A percentile compares a stretch with the other conserved stretches of the same genome.
Conservation (phyloP, 208 protist genomes). For the Trypanosoma theileri region DNA sequence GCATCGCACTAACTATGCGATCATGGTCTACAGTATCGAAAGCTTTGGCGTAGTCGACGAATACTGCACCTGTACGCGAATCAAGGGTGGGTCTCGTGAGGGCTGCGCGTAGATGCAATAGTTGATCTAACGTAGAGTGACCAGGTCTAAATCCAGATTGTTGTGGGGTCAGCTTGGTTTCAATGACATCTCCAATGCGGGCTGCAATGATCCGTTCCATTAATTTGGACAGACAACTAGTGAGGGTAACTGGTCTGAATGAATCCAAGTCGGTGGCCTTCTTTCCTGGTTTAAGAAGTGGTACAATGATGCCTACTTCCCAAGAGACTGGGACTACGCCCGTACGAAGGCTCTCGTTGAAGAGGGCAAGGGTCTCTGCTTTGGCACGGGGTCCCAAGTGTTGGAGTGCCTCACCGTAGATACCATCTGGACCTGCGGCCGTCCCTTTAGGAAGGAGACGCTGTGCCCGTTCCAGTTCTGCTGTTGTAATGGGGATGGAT, state of each 20-base stretch:
- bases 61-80: not conserved
- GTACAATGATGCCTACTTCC: constrained; percentile 22
- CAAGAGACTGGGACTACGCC: constrained; percentile 11
- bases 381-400: not conserved
- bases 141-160: constrained; percentile 26
- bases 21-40: constrained; percentile 19
- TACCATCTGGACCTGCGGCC: not conserved
- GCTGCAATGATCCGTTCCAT: constrained; percentile 28
- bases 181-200: constrained; percentile 20
- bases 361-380: constrained; percentile 8
- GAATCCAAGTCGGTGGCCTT: constrained; percentile 8
- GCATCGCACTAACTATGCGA: constrained; percentile 1
- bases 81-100: not conserved
- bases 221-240: constrained; percentile 21
- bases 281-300: constrained; percentile 27
- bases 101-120: constrained; percentile 9
- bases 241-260: constrained; percentile 16
- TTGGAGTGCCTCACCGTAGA: constrained; percentile 2
- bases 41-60: constrained; percentile 18
- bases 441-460: not conserved
- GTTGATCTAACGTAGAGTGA: constrained; percentile 23
- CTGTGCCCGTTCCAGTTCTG: constrained; percentile 9
- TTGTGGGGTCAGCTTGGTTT: constrained; percentile 7
- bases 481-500: not conserved
- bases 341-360: constrained; percentile 15